A percentile compares a stretch with the other conserved stretches of the same genome.
These are phyloP conservation scores for Monosporozyma servazzii DNA, from an alignment of 805 yeast species.

Conservation along the genomic window DNA sequence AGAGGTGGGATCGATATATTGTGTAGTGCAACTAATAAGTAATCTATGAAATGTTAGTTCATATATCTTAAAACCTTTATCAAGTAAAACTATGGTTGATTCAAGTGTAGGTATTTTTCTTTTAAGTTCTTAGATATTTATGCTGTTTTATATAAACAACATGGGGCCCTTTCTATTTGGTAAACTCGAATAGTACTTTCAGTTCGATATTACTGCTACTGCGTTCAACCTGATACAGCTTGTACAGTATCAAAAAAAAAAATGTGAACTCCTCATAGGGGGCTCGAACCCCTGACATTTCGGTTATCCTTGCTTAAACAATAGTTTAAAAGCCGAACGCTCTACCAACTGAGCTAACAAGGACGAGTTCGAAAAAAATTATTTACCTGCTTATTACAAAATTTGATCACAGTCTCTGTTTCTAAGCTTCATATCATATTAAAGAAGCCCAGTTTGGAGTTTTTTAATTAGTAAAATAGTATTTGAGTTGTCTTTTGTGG, in stretches of 20 bases:
- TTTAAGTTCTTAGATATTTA: too few relatives aligned
- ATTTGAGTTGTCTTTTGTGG: too few relatives aligned
- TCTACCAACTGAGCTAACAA: constrained; percentile 61
- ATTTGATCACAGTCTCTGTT: neutral
- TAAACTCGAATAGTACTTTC: neutral
- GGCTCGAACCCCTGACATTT: constrained; percentile 45
- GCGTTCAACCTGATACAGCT: neutral
- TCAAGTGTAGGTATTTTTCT: too few relatives aligned
- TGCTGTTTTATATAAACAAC: too few relatives aligned
- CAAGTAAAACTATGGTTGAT: too few relatives aligned
- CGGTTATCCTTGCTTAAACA: constrained; percentile 34
- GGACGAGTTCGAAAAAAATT: constrained; percentile 31
- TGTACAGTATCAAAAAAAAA: constrained; percentile 5
- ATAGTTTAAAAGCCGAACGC: constrained; percentile 55
- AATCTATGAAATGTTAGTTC: too few relatives aligned
- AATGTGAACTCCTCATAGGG: constrained; percentile 38
- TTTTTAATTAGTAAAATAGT: too few relatives aligned
- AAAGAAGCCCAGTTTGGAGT: too few relatives aligned
- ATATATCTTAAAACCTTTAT: too few relatives aligned
- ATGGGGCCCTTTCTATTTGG: too few relatives aligned
- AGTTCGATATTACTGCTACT: neutral
- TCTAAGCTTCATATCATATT: neutral
- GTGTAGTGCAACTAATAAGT: too few relatives aligned
- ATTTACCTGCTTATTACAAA: neutral
- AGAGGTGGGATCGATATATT: too few relatives aligned